These are phyloP conservation scores for Apophysomyces variabilis DNA, from an alignment of 371 early-diverging fungal species.

Conservation along the genomic window DNA sequence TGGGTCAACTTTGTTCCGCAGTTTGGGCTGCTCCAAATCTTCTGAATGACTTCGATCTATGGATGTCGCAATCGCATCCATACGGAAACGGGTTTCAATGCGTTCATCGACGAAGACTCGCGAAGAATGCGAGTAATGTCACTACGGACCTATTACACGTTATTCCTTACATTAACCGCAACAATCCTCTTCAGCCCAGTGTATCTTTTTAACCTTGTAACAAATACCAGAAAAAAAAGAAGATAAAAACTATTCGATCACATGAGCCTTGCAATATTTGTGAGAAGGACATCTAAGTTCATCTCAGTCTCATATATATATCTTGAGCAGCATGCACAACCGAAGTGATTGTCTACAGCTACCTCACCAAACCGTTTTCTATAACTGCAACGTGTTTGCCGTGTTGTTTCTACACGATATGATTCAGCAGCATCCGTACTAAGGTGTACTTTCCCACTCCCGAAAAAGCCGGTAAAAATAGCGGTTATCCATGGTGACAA, in stretches of 20 bases:
- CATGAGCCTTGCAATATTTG: no score
- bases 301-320: conserved; percentile 38
- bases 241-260: no score
- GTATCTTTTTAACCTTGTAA: conserved; percentile 16
- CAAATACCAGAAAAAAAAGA: conserved; percentile 18
- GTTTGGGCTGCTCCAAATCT: conserved; percentile 23
- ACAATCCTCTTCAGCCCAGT: background rate
- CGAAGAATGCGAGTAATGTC: conserved; percentile 36
- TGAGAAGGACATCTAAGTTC: conserved; percentile 15
- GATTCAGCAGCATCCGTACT: conserved; percentile 24
- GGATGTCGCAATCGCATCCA: conserved; percentile 46
- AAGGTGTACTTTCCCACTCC: conserved; percentile 31
- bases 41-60: conserved; percentile 38
- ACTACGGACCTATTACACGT: conserved; percentile 28
- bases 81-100: conserved; percentile 21
- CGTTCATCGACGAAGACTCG: conserved; percentile 34
- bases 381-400: conserved; percentile 43
- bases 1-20: conserved; percentile 40
- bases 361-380: conserved; percentile 48
- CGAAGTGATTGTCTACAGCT: conserved; percentile 34
- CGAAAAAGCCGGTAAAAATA: conserved; percentile 40
- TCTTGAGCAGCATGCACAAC: conserved; percentile 38
- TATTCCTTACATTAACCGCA: background rate
- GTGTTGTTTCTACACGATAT: conserved; percentile 37
- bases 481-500: conserved; percentile 14